Base-by-base conservation (phyloP, 805 yeast species). In the Torulaspora maleeae region DNA sequence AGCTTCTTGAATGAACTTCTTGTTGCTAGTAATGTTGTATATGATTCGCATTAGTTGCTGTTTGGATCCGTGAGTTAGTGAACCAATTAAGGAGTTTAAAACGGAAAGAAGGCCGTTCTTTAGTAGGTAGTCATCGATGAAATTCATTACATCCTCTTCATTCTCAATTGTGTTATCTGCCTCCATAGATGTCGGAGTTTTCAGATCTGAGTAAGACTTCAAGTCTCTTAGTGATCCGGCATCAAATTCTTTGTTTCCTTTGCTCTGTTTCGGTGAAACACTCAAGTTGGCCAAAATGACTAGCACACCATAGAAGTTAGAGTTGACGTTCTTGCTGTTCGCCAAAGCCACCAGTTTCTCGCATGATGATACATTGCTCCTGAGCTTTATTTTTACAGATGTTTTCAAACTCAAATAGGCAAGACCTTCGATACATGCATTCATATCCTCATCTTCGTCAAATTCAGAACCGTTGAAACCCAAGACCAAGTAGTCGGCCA, bases 341-440 rank as follows among this genome's bases (percentile, higher is more conserved):
- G 64, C 44, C n/a, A 56, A 17, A 5, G 56, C 53, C 1, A 60
- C 44, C 5, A 74, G 25, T 6, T 52, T 60, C 16, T 67, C 63
- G 10, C 72, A 55, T 4, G 71, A 60, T 10, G 48, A 56, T 1
- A 59, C 66, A 47, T 75, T 70, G n/a, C 46, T 42, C 53, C 81
- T 63, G 4, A 77, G 28, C 24, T 43, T 43, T 1, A 58, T 52
- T 48, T 69, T 71, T 0, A 74, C 64, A 5, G 68, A 55, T 3
- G 64, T 51, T 48, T 72, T 74, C 34, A 78, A 55, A 3, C 73
- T 69, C n/a, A 78, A 54, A 44, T 75, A 77, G 5, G 81, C 77
- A 32, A 78, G 55, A 1, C 75, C 78, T 59, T 78, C 82, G 16
- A 77, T 53, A 8, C 67, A 56, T 6, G 38, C 32, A 3, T 47